phyloP scores from a whole-genome alignment of 345 rosid genomes.

The Orychophragmus violaceus region DNA sequence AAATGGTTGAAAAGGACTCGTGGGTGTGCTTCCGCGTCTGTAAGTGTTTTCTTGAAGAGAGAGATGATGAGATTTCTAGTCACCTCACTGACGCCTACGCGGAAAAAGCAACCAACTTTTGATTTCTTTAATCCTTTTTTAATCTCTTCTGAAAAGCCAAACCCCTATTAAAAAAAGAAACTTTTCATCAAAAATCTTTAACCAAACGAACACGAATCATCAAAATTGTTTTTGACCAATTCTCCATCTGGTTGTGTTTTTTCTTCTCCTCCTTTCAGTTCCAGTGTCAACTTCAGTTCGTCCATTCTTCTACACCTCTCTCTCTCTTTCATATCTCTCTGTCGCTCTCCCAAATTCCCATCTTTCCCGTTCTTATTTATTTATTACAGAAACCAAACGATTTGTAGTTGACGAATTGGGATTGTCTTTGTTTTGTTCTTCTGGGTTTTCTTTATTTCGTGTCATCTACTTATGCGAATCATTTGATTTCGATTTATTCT shows the following conservation, averaged over 20 bases:
- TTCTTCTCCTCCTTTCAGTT: constrained; percentile 11
- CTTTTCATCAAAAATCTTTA: not conserved
- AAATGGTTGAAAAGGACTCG: constrained; percentile 6
- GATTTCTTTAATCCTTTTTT: not conserved
- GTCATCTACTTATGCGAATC: constrained; percentile 15
- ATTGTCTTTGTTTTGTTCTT: constrained; percentile 18
- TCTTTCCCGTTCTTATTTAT: not conserved
- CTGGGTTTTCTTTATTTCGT: constrained; percentile 26
- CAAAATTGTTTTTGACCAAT: constrained; percentile 25
- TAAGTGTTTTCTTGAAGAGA: not conserved
- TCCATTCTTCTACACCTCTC: not conserved
- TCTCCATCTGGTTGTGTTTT: constrained; percentile 4
- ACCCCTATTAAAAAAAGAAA: not conserved
- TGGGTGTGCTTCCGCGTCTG: constrained; percentile 15
- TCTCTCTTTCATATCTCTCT: constrained; percentile 11
- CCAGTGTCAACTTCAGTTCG: constrained; percentile 27
- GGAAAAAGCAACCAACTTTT: constrained; percentile 27
- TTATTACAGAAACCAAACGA: not conserved
- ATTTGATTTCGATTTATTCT: constrained; percentile 10
- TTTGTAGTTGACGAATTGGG: constrained; percentile 9
- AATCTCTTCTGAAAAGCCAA: not conserved
- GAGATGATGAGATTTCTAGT: constrained; percentile 11
- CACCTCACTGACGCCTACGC: constrained; percentile 27
- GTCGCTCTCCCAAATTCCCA: constrained; percentile 14
- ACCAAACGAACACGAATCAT: constrained; percentile 29